These are phyloP conservation scores for Thalia dealbata DNA, from an alignment of 176 grass and related monocot species.

Conservation along the genomic window DNA sequence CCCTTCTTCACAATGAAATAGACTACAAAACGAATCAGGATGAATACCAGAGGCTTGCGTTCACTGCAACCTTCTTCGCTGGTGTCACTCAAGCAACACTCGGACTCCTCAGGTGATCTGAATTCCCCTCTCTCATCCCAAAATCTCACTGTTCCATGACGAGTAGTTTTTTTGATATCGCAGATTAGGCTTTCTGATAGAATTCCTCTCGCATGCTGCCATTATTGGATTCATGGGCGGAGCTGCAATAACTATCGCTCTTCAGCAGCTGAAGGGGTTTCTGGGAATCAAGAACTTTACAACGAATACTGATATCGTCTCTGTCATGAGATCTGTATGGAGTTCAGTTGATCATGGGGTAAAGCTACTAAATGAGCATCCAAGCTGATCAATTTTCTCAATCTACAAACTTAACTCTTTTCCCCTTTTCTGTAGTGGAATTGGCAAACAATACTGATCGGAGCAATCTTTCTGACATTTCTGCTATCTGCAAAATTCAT, in stretches of 20 bases:
- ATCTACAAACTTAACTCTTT: too few relatives aligned
- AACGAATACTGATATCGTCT: constrained; percentile 78
- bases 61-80: constrained; percentile 96
- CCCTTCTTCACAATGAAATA: constrained; percentile 68
- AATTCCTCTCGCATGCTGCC: constrained; percentile 95
- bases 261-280: constrained; percentile 83
- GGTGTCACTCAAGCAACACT: constrained; percentile 91
- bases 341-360: constrained; percentile 73
- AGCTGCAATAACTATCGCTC: constrained; percentile 87
- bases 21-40: constrained; percentile 53
- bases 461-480: constrained; percentile 51
- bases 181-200: constrained; percentile 90
- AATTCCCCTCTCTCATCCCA: neutral
- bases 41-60: constrained; percentile 64
- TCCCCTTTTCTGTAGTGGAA: constrained; percentile 60
- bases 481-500: constrained; percentile 67
- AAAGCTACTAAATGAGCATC: constrained; percentile 4
- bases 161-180: constrained; percentile 12
- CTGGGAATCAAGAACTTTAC: constrained; percentile 76
- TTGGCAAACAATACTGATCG: constrained; percentile 86
- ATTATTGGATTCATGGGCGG: constrained; percentile 95
- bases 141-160: neutral
- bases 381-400: too few relatives aligned
- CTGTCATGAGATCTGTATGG: constrained; percentile 87
- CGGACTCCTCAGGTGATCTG: constrained; percentile 91